phyloP scores from a whole-genome alignment of 1,284 basidiomycete species.

The Takashimella koratensis region DNA sequence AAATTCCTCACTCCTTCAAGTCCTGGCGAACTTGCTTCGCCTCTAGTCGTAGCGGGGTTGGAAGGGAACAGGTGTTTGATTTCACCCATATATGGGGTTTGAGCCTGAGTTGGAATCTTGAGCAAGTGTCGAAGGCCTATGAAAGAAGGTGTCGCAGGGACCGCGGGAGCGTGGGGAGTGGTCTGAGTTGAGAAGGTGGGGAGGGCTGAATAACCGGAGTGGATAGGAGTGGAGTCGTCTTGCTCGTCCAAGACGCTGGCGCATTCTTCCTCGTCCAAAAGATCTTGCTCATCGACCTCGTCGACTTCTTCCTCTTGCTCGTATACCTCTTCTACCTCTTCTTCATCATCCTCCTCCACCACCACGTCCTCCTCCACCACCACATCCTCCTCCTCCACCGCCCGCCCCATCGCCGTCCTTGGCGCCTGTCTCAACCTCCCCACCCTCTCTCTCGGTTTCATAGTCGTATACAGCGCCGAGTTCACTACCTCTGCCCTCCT shows the following conservation, averaged over 20 bases:
- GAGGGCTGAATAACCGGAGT: too few relatives aligned
- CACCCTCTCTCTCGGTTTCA: background rate
- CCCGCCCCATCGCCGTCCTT: slow-evolving; percentile 8
- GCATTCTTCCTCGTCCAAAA: too few relatives aligned
- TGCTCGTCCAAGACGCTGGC: background rate
- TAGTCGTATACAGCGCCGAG: background rate
- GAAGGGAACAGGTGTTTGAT: background rate
- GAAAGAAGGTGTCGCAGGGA: background rate
- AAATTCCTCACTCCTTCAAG: background rate
- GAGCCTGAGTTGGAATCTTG: background rate
- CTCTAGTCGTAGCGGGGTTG: background rate
- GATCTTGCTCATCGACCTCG: background rate
- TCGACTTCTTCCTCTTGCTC: slow-evolving; percentile 1
- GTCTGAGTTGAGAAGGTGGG: too few relatives aligned
- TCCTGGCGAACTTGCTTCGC: too few relatives aligned
- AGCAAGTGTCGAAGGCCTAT: background rate
- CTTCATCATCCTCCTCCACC: background rate
- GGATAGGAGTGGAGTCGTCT: background rate
- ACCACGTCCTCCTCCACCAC: background rate
- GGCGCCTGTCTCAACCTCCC: background rate
- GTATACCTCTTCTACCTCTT: background rate
- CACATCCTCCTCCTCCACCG: background rate
- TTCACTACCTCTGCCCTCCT: too few relatives aligned
- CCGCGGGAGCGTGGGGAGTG: too few relatives aligned
- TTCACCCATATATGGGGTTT: background rate